Percentiles rank a stretch among this genome's conserved stretches.
phyloP scores from a whole-genome alignment of 495 filamentous ascomycete species.

The Staphylotrichum longicolle region DNA sequence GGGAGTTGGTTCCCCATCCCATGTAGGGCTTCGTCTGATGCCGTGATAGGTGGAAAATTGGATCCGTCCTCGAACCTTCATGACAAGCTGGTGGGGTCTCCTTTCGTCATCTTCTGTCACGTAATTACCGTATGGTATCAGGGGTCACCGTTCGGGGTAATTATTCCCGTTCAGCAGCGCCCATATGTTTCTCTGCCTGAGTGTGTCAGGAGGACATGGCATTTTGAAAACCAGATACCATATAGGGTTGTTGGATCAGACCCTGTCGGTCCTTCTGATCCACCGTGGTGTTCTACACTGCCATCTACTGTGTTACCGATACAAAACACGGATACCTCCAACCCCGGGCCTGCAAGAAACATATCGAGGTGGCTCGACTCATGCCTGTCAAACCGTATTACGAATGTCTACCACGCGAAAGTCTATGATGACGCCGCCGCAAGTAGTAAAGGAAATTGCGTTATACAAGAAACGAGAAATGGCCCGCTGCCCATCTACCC shows the following conservation, averaged over 20 bases:
- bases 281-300: conserved; percentile 5
- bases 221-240: no score
- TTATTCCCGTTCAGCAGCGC: no score
- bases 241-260: no score
- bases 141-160: no score
- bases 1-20: not conserved
- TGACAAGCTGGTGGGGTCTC: conserved; percentile 1
- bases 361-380: not conserved
- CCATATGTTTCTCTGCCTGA: no score
- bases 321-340: conserved; percentile 13
- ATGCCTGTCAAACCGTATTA: conserved; percentile 20
- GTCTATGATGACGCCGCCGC: conserved; percentile 28
- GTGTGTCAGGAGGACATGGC: no score
- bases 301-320: not conserved
- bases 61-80: not conserved
- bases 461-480: conserved; percentile 20
- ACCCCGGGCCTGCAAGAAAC: not conserved
- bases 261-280: not conserved
- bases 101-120: not conserved
- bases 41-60: conserved; percentile 25
- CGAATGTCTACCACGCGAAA: conserved; percentile 26
- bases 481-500: conserved; percentile 25
- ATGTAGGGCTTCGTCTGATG: not conserved
- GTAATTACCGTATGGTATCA: conserved; percentile 5
- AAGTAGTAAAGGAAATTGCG: conserved; percentile 19